phyloP scores from a whole-genome alignment of 2,329 filamentous ascomycete species.

The Trichoderma semiorbis region DNA sequence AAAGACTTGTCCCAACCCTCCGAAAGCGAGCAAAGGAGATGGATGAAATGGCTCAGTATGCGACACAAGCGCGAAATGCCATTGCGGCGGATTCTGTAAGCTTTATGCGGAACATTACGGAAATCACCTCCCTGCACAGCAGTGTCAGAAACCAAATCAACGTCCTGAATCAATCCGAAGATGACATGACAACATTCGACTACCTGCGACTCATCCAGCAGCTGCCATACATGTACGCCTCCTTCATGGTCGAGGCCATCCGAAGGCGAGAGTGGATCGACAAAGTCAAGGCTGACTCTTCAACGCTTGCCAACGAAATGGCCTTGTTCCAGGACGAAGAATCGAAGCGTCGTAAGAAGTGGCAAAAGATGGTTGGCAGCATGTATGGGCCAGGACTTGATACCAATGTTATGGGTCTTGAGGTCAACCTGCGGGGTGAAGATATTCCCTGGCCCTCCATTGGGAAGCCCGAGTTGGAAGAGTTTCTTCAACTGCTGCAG shows the following conservation, averaged over 20 bases:
- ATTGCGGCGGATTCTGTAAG: conserved; percentile 63
- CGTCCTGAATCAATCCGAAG: conserved; percentile 66
- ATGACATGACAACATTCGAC: conserved; percentile 77
- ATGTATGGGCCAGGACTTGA: conserved; percentile 68
- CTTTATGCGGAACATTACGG: conserved; percentile 79
- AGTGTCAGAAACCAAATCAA: conserved; percentile 70
- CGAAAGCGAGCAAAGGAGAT: conserved; percentile 56
- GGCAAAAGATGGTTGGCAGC: conserved; percentile 80
- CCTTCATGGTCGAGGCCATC: conserved; percentile 80
- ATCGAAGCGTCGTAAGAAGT: conserved; percentile 79
- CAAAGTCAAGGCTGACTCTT: conserved; percentile 83
- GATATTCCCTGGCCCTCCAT: conserved; percentile 77
- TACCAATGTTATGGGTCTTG: conserved; percentile 68
- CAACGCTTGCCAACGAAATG: conserved; percentile 87
- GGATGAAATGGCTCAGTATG: conserved; percentile 57
- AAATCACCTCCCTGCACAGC: conserved; percentile 72
- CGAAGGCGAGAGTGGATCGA: conserved; percentile 86
- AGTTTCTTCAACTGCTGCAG: conserved; percentile 66
- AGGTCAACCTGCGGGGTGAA: conserved; percentile 80
- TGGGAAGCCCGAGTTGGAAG: conserved; percentile 70
- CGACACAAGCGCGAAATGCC: conserved; percentile 63
- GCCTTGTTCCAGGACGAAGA: conserved; percentile 91
- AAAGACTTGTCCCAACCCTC: conserved; percentile 57
- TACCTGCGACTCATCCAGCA: conserved; percentile 75
- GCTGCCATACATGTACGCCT: conserved; percentile 85